Conservation (phyloP, 2,329 filamentous ascomycete genomes). For the Pyrenochaeta sp. region DNA sequence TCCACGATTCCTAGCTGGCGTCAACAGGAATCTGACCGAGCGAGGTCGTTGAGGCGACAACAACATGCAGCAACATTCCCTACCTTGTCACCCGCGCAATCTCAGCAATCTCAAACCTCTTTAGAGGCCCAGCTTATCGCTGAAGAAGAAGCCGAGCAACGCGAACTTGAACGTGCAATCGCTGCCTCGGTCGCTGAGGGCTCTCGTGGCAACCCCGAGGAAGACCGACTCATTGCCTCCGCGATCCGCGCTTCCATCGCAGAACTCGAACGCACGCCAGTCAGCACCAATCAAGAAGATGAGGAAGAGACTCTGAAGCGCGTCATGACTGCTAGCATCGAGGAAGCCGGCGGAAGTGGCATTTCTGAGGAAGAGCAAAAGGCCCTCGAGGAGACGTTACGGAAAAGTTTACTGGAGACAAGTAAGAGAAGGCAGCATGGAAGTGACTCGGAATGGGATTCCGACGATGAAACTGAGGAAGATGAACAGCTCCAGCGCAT, state of each 20-base stretch:
- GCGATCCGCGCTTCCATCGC: conserved; percentile 77
- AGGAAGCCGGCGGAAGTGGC: conserved; percentile 50
- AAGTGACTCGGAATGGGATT: conserved; percentile 40
- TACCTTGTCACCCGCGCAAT: conserved; percentile 18
- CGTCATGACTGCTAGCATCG: conserved; percentile 61
- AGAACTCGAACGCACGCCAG: conserved; percentile 58
- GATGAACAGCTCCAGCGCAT: conserved; percentile 49
- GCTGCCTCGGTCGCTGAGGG: conserved; percentile 69
- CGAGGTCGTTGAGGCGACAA: conserved; percentile 21
- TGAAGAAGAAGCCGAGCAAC: conserved; percentile 56
- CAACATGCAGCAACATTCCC: conserved; percentile 36
- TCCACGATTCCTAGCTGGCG: conserved; percentile 22
- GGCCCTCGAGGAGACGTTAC: conserved; percentile 56
- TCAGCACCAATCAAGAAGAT: conserved; percentile 47
- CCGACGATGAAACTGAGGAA: conserved; percentile 37
- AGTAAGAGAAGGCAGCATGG: conserved; percentile 20
- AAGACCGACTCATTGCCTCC: conserved; percentile 75
- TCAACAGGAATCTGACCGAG: conserved; percentile 22
- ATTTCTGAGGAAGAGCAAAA: conserved; percentile 47
- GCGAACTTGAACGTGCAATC: conserved; percentile 77
- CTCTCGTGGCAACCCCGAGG: conserved; percentile 71
- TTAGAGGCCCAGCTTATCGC: conserved; percentile 31
- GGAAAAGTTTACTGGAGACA: conserved; percentile 56
- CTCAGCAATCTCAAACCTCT: conserved; percentile 13
- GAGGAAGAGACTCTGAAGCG: conserved; percentile 58